Evolutionary conservation across 345 rosid species (phyloP), one percentile per base, ranked within the genome.

Genomic region (Psidium friedrichsthalianum): DNA sequence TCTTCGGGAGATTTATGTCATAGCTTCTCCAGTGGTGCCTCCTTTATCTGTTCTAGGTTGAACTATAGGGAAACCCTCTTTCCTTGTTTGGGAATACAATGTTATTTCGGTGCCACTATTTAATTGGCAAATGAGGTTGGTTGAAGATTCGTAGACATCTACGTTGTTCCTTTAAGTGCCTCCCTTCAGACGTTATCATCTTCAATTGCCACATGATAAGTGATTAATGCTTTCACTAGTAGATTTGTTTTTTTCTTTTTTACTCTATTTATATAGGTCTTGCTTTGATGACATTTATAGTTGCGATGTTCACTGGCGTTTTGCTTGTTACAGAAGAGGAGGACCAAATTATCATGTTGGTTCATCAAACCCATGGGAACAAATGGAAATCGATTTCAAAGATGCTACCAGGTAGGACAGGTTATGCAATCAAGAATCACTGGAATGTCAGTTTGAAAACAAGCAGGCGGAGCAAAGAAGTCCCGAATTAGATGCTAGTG

Each of bases 311-410:
- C 44, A 69, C 78, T 69, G 44, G 78, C 7, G 44, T 69, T 64
- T 47, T 85, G 54, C 13, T 82, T 90, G 64, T 10, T 90, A 89
- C 89, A 97, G 98, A 93, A 76, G 98, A 94, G 88, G 98, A 97
- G 90, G 99, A 97, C 80, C 88, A 51, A 20, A 91, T 93, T 85
- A 95, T 97, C 32, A 91, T 95, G 61, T 85, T 90, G 32, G 96
- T 94, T 42, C 98, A 96, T 82, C 90, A 92, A 24, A 84, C 90
- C 80, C 95, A 95, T 83, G 99, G 98, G 24, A 97, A 97, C 93
- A 97, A 95, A 88, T 97, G 99, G 99, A 98, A 97, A 2, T 95
- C 89, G 18, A 97, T 97, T 64, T 95, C 98, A 3, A 94, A 92
- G 87, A 90, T 93, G 64, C 86, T 97, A 78, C 94, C 98, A 0